These are phyloP conservation scores for Rickenella mellea DNA, from an alignment of 768 basidiomycete species.

Conservation along the genomic window DNA sequence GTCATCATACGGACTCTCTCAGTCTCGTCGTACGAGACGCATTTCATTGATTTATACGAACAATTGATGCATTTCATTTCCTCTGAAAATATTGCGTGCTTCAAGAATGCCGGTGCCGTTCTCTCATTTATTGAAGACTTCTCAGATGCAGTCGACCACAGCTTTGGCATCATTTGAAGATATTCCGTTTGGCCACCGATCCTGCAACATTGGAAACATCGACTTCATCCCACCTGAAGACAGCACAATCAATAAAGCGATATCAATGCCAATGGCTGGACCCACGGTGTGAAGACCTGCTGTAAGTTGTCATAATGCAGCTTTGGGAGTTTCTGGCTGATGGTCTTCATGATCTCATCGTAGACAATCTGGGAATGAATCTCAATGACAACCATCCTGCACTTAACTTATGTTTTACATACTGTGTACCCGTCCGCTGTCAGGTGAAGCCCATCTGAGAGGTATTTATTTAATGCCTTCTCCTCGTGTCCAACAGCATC, in stretches of 20 bases:
- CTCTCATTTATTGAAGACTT: no score
- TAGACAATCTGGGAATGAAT: constrained; percentile 46
- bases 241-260: not conserved
- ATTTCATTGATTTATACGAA: no score
- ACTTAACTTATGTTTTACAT: constrained; percentile 14
- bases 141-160: not conserved
- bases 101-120: no score
- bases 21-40: no score
- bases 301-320: constrained; percentile 55
- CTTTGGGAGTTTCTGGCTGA: constrained; percentile 53
- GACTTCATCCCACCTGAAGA: not conserved
- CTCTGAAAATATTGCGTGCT: no score
- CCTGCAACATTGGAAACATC: not conserved
- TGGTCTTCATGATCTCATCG: constrained; percentile 47
- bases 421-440: constrained; percentile 69
- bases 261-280: constrained; percentile 10
- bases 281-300: constrained; percentile 52
- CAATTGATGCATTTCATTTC: no score
- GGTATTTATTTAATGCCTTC: constrained; percentile 36
- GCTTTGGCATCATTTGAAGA: not conserved
- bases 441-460: constrained; percentile 76
- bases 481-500: constrained; percentile 60
- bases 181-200: not conserved
- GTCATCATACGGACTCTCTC: no score
- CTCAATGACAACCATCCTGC: not conserved